These are phyloP conservation scores for Plectosphaerella cucumerina DNA, from an alignment of 2,329 filamentous ascomycete genomes.

Conservation along the genomic window DNA sequence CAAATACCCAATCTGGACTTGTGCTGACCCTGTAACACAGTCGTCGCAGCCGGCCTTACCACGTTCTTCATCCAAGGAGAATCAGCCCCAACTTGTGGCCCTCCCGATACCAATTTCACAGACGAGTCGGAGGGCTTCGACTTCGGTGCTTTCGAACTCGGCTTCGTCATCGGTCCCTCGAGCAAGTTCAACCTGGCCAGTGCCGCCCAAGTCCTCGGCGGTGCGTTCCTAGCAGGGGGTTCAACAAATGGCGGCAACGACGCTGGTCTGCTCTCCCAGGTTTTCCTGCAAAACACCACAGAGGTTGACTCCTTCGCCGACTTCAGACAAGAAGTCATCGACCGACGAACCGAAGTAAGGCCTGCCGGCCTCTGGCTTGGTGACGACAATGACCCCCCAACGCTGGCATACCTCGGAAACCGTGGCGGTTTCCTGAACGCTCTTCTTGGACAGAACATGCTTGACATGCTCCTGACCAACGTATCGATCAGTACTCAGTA, in stretches of 20 bases:
- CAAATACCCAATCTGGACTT: too few species aligned
- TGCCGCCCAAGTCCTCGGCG: not conserved
- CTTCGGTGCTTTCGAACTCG: not conserved
- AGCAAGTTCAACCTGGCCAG: not conserved
- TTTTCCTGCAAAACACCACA: not conserved
- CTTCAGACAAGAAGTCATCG: constrained; percentile 62
- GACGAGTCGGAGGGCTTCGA: constrained; percentile 20
- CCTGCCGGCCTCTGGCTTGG: constrained; percentile 80
- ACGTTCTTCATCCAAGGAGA: constrained; percentile 68
- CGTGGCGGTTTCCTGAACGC: constrained; percentile 48
- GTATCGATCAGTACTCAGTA: constrained; percentile 68
- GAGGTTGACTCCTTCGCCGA: constrained; percentile 53
- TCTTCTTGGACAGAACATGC: constrained; percentile 60
- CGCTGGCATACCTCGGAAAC: constrained; percentile 69
- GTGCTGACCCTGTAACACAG: too few species aligned
- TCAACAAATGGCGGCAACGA: not conserved
- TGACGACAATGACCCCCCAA: constrained; percentile 53
- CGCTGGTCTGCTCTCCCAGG: not conserved
- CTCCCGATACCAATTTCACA: constrained; percentile 41
- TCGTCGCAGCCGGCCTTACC: constrained; percentile 74
- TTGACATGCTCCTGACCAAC: constrained; percentile 64
- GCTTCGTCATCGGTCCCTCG: not conserved
- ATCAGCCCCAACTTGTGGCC: constrained; percentile 46
- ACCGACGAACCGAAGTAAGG: constrained; percentile 62
- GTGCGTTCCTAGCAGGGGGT: not conserved